Percentiles rank a stretch among this genome's conserved stretches.
phyloP scores from a whole-genome alignment of 2,329 filamentous ascomycete genomes.

The Xylaria arbuscula region DNA sequence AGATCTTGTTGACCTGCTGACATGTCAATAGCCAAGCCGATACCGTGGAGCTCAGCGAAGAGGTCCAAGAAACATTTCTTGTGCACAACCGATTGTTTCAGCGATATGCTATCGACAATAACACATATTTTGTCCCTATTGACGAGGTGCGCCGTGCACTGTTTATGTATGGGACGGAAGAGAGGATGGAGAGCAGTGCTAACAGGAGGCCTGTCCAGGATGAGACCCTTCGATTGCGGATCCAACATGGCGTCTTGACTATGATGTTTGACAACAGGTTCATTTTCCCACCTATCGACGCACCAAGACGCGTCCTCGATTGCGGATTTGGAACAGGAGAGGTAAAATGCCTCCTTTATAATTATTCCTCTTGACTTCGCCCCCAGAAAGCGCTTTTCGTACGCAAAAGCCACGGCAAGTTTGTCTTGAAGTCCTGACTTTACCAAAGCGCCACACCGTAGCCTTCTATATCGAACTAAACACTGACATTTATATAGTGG shows the following conservation, averaged over 20 bases:
- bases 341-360: slow-evolving; percentile 31
- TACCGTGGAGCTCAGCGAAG: slow-evolving; percentile 61
- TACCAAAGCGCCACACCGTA: not conserved
- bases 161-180: not conserved
- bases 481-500: slow-evolving; percentile 58
- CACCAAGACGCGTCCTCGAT: slow-evolving; percentile 71
- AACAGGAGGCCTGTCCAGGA: slow-evolving; percentile 59
- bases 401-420: slow-evolving; percentile 4
- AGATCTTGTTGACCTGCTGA: slow-evolving; percentile 40
- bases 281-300: slow-evolving; percentile 74
- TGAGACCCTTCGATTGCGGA: slow-evolving; percentile 72
- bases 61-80: slow-evolving; percentile 67
- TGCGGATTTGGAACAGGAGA: slow-evolving; percentile 78
- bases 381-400: not conserved
- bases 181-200: slow-evolving; percentile 12
- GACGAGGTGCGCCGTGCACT: slow-evolving; percentile 68
- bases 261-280: slow-evolving; percentile 73
- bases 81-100: slow-evolving; percentile 75
- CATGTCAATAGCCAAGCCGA: slow-evolving; percentile 54
- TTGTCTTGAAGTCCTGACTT: slow-evolving; percentile 3
- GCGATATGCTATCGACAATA: slow-evolving; percentile 71
- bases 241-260: slow-evolving; percentile 71
- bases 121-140: slow-evolving; percentile 74
- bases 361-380: slow-evolving; percentile 10
- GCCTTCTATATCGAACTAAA: slow-evolving; percentile 15